Evolutionary conservation across 2,329 filamentous ascomycete genomes (phyloP), one percentile per base, ranked within the genome.

Genomic region (Colletotrichum magnum): DNA sequence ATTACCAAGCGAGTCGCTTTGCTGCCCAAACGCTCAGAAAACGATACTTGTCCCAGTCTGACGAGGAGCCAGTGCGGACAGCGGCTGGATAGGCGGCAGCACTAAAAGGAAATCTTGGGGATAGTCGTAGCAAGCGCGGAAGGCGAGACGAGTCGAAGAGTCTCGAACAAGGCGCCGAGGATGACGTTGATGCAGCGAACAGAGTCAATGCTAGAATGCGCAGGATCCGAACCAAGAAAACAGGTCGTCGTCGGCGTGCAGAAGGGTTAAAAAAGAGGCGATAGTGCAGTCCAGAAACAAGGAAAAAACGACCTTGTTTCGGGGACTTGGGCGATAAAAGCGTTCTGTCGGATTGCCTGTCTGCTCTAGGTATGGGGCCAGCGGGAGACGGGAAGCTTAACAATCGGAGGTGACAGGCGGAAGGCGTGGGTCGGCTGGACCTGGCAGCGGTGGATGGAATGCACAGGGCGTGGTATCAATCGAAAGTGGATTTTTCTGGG

Each of bases 371-470:
- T 56, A 66, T 67, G 62, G 67, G 67, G 67, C 67, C 62, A 60
- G 56, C 67, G 62, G 67, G 67, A 69, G 51, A 57, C 67, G 62
- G 62, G 62, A 69, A 69, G 67, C 62, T 69, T 69, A 67, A 67
- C 67, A 69, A 69, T 69, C 67, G 67, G 66, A 65, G 66, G 45
- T 57, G 61, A 57, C 54, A 60, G 56, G 66, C 62, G 66, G 63
- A 66, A 69, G 67, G 63, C 67, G 67, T 69, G 67, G 67, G 67
- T 69, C 62, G 57, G 32, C 64, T 59, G 43, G 66, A 56, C 51
- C 67, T 61, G 52, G 63, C 41, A 52, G 56, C 54, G 61, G 50
- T 62, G 59, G 28, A 36, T 45, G 63, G 67, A 60, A 69, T 69
- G 67, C 47, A 51, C 63, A 69, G 67, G 67, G 67, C 67, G 61